Evolutionary conservation across 768 basidiomycete genomes (phyloP).

Genomic region (Austroboletus festivus): DNA sequence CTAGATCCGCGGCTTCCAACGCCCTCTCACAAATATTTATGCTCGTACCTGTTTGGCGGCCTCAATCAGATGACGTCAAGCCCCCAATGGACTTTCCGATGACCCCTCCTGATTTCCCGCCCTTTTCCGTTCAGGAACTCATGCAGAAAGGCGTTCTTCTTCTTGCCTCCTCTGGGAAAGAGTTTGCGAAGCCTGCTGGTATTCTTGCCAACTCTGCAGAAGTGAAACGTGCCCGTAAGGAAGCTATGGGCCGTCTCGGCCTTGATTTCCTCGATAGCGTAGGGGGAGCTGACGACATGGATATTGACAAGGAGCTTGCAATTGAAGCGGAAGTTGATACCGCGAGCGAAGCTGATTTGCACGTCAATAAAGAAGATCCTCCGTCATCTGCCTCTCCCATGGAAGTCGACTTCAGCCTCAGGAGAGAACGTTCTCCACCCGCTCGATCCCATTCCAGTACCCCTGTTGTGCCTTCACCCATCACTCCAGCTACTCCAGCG

Average conservation of each 20-base stretch:
- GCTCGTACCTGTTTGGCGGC: conserved; percentile 76
- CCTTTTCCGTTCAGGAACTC: conserved; percentile 74
- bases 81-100: conserved; percentile 27
- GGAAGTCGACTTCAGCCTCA: conserved; percentile 41
- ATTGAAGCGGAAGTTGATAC: conserved; percentile 51
- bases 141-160: conserved; percentile 76
- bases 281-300: conserved; percentile 73
- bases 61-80: conserved; percentile 28
- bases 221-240: conserved; percentile 83
- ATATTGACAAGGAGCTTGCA: conserved; percentile 78
- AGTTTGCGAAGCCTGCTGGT: conserved; percentile 73
- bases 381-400: conserved; percentile 38
- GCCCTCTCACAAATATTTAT: conserved; percentile 87
- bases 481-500: conserved; percentile 37
- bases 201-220: conserved; percentile 73
- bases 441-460: conserved; percentile 44
- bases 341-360: conserved; percentile 40
- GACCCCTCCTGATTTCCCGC: conserved; percentile 57
- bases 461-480: conserved; percentile 47
- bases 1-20: conserved; percentile 83
- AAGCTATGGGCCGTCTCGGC: conserved; percentile 84
- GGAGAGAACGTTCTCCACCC: conserved; percentile 41
- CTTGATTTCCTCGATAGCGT: conserved; percentile 80
- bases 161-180: conserved; percentile 90
- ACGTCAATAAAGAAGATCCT: conserved; percentile 39